A percentile compares a stretch with the other conserved stretches of the same genome.
These are phyloP conservation scores for Didymella sp. DNA, from an alignment of 2,329 filamentous ascomycete genomes.

Conservation along the genomic window DNA sequence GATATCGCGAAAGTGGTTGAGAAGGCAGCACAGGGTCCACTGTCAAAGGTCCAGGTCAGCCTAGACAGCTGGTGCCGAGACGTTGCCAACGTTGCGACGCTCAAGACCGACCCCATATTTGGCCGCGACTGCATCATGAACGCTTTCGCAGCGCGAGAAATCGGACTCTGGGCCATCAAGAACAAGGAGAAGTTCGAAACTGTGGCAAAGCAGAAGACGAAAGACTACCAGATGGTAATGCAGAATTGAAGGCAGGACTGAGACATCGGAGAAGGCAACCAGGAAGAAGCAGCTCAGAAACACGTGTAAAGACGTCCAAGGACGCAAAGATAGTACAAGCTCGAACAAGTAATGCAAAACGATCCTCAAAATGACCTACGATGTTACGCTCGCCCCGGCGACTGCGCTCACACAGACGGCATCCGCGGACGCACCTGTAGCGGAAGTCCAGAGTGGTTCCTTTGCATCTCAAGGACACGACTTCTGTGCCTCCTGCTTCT, in stretches of 20 bases:
- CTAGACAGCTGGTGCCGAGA: constrained; percentile 40
- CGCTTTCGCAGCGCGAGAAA: constrained; percentile 58
- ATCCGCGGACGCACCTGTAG: not conserved
- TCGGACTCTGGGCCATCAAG: constrained; percentile 56
- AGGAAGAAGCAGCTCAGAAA: not conserved
- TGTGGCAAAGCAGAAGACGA: constrained; percentile 46
- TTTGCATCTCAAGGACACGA: not conserved
- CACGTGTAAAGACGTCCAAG: not conserved
- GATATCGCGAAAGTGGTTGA: constrained; percentile 43
- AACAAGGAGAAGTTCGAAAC: constrained; percentile 47
- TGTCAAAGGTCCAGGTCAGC: constrained; percentile 41
- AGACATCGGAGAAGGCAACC: not conserved
- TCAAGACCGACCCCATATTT: constrained; percentile 25
- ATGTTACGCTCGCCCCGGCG: too few species aligned
- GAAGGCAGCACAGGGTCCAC: constrained; percentile 42
- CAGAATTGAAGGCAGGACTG: not conserved
- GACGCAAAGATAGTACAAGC: constrained; percentile 1
- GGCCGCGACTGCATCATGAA: constrained; percentile 61
- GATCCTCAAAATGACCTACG: not conserved
- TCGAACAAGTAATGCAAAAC: constrained; percentile 1
- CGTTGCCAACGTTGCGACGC: constrained; percentile 16
- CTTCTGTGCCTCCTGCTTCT: constrained; percentile 21
- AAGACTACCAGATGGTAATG: constrained; percentile 33
- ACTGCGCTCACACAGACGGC: not conserved
- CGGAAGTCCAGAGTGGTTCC: not conserved